Evolutionary conservation across 176 grass and related monocot genomes (phyloP).

Genomic region (Carex kokanica): DNA sequence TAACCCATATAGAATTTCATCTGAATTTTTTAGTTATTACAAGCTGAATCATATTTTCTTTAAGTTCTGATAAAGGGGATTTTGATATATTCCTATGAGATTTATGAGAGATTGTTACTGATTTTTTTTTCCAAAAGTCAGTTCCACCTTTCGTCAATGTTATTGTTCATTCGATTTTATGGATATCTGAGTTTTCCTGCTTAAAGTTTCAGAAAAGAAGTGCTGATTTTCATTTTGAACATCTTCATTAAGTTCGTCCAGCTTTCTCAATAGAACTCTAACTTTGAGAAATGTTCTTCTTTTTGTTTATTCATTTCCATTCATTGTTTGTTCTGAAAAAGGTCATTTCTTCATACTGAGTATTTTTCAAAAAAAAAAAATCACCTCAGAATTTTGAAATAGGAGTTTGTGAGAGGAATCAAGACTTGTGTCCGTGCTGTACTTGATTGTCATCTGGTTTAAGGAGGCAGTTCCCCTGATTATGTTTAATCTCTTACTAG

Average conservation of each 20-base stretch:
- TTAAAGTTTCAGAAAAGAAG: background rate
- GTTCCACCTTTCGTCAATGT: background rate
- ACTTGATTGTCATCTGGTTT: background rate
- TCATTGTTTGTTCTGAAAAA: background rate
- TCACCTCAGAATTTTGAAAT: background rate
- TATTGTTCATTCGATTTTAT: background rate
- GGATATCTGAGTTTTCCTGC: background rate
- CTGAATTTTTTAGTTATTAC: background rate
- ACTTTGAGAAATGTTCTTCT: background rate
- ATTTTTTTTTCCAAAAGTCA: background rate
- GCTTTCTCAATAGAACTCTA: background rate
- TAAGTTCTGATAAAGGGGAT: background rate
- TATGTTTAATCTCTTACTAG: background rate
- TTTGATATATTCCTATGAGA: background rate
- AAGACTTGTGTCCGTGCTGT: background rate
- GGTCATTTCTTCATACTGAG: background rate
- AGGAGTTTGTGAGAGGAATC: background rate
- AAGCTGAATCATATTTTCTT: background rate
- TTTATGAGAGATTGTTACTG: background rate
- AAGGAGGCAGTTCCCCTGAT: background rate
- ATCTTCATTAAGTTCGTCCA: background rate
- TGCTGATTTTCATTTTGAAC: background rate
- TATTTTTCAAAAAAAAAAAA: background rate
- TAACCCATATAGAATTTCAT: background rate
- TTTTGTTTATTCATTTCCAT: background rate